Evolutionary conservation across 164 flowering plant species (phyloP).

Genomic region (Chimonanthus praecox): DNA sequence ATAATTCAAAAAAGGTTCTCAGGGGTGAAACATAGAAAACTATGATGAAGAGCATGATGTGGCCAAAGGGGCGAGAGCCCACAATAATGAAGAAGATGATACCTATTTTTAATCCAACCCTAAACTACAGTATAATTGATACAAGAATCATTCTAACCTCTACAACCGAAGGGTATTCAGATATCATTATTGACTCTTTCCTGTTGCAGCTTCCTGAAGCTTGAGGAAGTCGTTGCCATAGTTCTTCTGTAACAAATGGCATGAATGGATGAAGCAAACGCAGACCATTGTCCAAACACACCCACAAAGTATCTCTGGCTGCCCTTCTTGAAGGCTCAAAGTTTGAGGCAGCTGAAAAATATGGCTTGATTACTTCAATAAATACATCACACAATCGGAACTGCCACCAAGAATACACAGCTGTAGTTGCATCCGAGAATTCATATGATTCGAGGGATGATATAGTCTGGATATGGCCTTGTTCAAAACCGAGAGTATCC

Average conservation of each 20-base stretch:
- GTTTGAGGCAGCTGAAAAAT: constrained; percentile 45
- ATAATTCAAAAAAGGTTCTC: no score
- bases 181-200: constrained; percentile 72
- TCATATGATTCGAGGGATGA: constrained; percentile 62
- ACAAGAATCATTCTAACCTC: constrained; percentile 38
- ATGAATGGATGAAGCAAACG: constrained; percentile 95
- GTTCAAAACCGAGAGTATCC: constrained; percentile 89
- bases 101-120: background rate
- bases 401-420: constrained; percentile 96
- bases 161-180: constrained; percentile 67
- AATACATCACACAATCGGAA: constrained; percentile 89
- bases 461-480: constrained; percentile 69
- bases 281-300: constrained; percentile 86
- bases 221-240: constrained; percentile 97
- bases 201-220: constrained; percentile 22
- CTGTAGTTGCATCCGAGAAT: constrained; percentile 74
- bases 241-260: constrained; percentile 95
- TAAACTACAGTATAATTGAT: background rate
- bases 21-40: no score
- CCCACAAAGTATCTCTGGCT: constrained; percentile 76
- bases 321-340: constrained; percentile 45
- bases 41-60: no score
- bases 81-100: no score
- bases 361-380: constrained; percentile 92
- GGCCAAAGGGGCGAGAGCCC: no score